A percentile compares a stretch with the other conserved stretches of the same genome.
Conservation (phyloP, 768 basidiomycete genomes). For the Coprinopsis strossmayeri region DNA sequence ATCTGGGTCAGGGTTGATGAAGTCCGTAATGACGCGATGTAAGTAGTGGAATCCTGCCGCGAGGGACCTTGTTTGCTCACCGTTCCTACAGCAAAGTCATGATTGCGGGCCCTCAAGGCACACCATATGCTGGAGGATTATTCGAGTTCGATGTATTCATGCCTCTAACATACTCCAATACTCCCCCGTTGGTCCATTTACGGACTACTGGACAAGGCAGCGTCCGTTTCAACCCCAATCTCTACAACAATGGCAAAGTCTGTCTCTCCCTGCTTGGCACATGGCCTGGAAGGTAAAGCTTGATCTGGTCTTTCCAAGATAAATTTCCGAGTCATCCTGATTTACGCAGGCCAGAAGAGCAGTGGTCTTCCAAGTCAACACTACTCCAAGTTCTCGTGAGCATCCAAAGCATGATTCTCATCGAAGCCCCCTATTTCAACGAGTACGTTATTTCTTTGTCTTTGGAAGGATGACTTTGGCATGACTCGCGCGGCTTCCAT, state of each 20-base stretch:
- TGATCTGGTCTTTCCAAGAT: neutral
- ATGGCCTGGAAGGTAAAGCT: conserved; percentile 39
- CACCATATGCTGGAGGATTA: conserved; percentile 47
- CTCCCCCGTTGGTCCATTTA: conserved; percentile 42
- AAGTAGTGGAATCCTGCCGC: conserved; percentile 16
- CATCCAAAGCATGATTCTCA: conserved; percentile 54
- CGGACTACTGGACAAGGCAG: conserved; percentile 44
- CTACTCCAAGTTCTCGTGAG: conserved; percentile 51
- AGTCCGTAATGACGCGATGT: conserved; percentile 51
- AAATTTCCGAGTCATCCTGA: neutral
- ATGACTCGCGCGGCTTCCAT: conserved; percentile 3
- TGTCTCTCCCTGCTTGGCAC: conserved; percentile 52
- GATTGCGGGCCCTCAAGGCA: conserved; percentile 52
- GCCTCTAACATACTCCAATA: conserved; percentile 42
- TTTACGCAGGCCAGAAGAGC: conserved; percentile 27
- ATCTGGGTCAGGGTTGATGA: conserved; percentile 55
- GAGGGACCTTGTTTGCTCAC: conserved; percentile 2
- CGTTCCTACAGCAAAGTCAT: conserved; percentile 36
- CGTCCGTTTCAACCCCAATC: conserved; percentile 52
- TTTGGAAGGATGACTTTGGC: too few species aligned
- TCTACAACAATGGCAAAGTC: conserved; percentile 44
- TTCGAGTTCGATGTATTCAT: conserved; percentile 56
- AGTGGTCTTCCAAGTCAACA: conserved; percentile 47
- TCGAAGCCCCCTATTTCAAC: conserved; percentile 50
- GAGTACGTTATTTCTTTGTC: conserved; percentile 40